phyloP scores from a whole-genome alignment of 352 stramenopile species.

The Globisporangium sylvaticum region DNA sequence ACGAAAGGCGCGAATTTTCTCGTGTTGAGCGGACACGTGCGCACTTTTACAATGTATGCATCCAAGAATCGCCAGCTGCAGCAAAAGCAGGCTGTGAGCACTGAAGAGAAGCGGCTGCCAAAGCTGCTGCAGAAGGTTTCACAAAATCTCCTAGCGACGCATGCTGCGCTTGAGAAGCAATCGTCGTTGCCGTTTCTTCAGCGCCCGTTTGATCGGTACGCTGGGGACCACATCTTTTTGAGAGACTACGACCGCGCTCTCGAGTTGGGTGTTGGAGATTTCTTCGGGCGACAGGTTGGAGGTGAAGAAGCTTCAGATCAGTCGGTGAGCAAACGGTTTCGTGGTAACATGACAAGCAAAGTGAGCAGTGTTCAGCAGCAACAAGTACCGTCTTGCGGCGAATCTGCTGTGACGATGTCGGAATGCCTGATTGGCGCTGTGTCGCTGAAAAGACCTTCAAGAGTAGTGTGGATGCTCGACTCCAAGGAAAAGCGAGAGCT shows the following conservation, averaged over 20 bases:
- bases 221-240: conserved; percentile 28
- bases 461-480: not conserved
- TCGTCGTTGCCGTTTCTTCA: not conserved
- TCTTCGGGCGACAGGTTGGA: conserved; percentile 19
- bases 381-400: not conserved
- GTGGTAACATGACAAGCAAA: not conserved
- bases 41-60: conserved; percentile 11
- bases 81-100: not conserved
- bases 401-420: conserved; percentile 31
- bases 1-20: conserved; percentile 19
- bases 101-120: conserved; percentile 9
- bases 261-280: conserved; percentile 22
- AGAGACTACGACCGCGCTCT: conserved; percentile 27
- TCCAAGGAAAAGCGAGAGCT: conserved; percentile 21
- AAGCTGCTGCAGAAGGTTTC: conserved; percentile 10
- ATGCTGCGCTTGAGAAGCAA: conserved; percentile 10
- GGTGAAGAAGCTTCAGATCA: not conserved
- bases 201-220: conserved; percentile 24
- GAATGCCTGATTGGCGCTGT: conserved; percentile 35
- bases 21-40: conserved; percentile 20
- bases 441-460: not conserved
- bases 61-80: conserved; percentile 8
- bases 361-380: not conserved
- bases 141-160: not conserved
- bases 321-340: not conserved